Conservation (phyloP, 2,329 filamentous ascomycete genomes). For the Hirsutella thompsonii region DNA sequence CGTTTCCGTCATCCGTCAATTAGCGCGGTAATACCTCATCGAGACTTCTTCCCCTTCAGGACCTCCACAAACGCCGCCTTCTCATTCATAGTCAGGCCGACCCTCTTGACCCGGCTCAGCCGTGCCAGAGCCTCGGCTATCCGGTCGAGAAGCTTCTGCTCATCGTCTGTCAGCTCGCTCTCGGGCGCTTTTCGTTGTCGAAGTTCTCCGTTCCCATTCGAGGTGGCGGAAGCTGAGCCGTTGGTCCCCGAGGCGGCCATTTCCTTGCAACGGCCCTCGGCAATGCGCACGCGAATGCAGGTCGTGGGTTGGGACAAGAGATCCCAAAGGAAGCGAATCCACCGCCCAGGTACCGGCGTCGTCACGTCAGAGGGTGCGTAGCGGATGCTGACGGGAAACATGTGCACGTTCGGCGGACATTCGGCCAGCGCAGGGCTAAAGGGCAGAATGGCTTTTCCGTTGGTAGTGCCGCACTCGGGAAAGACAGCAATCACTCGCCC, state of each 20-base stretch:
- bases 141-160: slow-evolving; percentile 60
- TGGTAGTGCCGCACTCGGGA: slow-evolving; percentile 88
- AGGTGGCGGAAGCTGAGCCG: slow-evolving; percentile 14
- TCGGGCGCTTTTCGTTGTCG: slow-evolving; percentile 11
- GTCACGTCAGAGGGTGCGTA: slow-evolving; percentile 86
- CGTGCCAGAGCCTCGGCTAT: slow-evolving; percentile 80
- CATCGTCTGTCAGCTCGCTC: slow-evolving; percentile 31
- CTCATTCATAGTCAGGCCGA: slow-evolving; percentile 70
- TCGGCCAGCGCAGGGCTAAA: slow-evolving; percentile 66
- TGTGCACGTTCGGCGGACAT: slow-evolving; percentile 52
- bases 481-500: slow-evolving; percentile 73
- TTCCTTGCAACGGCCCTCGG: slow-evolving; percentile 57
- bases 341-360: slow-evolving; percentile 70
- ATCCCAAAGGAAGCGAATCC: slow-evolving; percentile 68
- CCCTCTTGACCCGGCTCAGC: slow-evolving; percentile 75
- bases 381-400: slow-evolving; percentile 83
- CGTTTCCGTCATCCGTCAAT: not conserved
- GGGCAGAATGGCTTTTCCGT: slow-evolving; percentile 79
- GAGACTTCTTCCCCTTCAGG: slow-evolving; percentile 31
- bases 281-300: slow-evolving; percentile 82
- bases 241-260: slow-evolving; percentile 25
- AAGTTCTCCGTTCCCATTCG: slow-evolving; percentile 13
- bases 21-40: not conserved
- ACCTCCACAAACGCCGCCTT: slow-evolving; percentile 72
- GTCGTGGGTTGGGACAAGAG: slow-evolving; percentile 76